A percentile compares a stretch with the other conserved stretches of the same genome.
These are phyloP conservation scores for Syzygium syzygioides DNA, from an alignment of 441 rosid species.

Conservation along the genomic window DNA sequence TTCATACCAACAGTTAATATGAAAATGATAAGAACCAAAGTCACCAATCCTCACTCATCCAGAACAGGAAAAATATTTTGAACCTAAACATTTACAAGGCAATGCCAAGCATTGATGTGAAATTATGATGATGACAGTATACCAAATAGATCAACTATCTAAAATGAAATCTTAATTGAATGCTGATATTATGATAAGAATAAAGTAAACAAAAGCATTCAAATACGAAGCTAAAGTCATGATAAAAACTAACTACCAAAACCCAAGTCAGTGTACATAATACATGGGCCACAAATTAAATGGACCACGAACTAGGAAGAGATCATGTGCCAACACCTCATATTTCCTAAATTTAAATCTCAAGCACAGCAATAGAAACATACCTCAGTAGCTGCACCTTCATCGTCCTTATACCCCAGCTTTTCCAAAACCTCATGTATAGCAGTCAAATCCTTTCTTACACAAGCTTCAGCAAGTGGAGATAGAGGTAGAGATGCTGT, in stretches of 20 bases:
- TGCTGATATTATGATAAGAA: not conserved
- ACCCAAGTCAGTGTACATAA: not conserved
- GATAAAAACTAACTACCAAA: not conserved
- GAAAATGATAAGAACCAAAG: not conserved
- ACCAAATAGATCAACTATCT: not conserved
- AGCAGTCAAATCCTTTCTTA: conserved; percentile 77
- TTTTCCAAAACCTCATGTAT: conserved; percentile 83
- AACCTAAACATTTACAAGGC: not conserved
- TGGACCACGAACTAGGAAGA: not conserved
- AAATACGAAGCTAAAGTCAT: not conserved
- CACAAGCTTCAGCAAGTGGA: conserved; percentile 90
- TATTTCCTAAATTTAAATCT: not conserved
- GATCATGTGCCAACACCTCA: not conserved
- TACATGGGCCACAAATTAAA: not conserved
- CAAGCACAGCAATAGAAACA: conserved; percentile 5
- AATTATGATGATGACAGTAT: not conserved
- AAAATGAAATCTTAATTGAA: not conserved
- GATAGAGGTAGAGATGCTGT: conserved; percentile 40
- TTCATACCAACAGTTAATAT: not conserved
- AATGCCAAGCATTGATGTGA: not conserved
- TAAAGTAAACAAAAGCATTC: not conserved
- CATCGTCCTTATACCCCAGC: conserved; percentile 84
- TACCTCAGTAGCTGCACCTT: conserved; percentile 87
- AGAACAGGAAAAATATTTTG: not conserved
- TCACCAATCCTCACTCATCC: not conserved